phyloP scores from a whole-genome alignment of 805 yeast genomes.

The Kodamaea neixiangensis region DNA sequence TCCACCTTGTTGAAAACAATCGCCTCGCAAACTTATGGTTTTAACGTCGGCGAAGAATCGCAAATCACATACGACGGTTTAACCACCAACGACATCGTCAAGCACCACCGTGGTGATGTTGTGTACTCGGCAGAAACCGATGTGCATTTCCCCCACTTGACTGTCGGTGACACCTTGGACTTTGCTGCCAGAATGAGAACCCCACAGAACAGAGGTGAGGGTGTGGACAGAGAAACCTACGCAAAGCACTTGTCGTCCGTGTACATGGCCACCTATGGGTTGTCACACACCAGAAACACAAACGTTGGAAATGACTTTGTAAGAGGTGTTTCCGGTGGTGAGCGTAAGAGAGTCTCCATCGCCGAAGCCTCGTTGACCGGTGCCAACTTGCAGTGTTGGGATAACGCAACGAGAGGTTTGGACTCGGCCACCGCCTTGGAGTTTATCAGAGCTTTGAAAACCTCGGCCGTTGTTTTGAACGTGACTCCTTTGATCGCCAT shows the following conservation, averaged over 20 bases:
- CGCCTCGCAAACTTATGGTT: slow-evolving; percentile 40
- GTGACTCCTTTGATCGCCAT: slow-evolving; percentile 62
- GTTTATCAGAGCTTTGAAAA: slow-evolving; percentile 65
- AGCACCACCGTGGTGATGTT: slow-evolving; percentile 38
- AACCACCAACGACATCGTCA: slow-evolving; percentile 27
- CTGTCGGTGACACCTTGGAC: slow-evolving; percentile 56
- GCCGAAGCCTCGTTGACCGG: slow-evolving; percentile 73
- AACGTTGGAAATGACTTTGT: slow-evolving; percentile 63
- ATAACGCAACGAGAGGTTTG: slow-evolving; percentile 83
- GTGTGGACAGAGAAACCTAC: slow-evolving; percentile 29
- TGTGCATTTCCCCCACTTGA: slow-evolving; percentile 55
- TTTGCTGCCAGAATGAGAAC: slow-evolving; percentile 56
- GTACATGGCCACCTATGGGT: slow-evolving; percentile 42
- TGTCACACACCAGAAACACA: slow-evolving; percentile 59
- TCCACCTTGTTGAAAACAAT: slow-evolving; percentile 42
- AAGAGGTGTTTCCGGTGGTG: slow-evolving; percentile 84
- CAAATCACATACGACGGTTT: slow-evolving; percentile 37
- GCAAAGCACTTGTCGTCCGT: slow-evolving; percentile 22
- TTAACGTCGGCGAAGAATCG: slow-evolving; percentile 34
- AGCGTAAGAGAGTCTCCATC: slow-evolving; percentile 79
- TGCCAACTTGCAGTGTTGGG: slow-evolving; percentile 69
- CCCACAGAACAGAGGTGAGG: slow-evolving; percentile 34
- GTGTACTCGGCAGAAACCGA: slow-evolving; percentile 55
- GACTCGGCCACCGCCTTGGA: slow-evolving; percentile 84
- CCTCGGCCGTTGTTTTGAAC: slow-evolving; percentile 51